These are phyloP conservation scores for Diutina catenulata DNA, from an alignment of 1,139 yeast species.

Conservation along the genomic window DNA sequence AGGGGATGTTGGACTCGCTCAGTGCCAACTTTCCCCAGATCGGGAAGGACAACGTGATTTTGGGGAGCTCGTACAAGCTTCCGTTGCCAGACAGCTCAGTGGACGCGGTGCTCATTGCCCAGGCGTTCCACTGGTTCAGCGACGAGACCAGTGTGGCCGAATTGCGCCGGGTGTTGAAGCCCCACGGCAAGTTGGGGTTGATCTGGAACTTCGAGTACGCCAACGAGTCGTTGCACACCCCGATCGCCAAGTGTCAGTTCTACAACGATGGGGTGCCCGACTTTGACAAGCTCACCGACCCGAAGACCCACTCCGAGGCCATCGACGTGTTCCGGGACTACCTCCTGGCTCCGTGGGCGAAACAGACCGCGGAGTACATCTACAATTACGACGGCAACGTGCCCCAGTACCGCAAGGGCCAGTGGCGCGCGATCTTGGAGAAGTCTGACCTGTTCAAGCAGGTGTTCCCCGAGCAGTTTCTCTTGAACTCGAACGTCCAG, in stretches of 20 bases:
- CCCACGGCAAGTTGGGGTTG: slow-evolving; percentile 36
- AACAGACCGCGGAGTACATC: slow-evolving; percentile 15
- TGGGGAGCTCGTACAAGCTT: slow-evolving; percentile 37
- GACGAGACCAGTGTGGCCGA: slow-evolving; percentile 38
- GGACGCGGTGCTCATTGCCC: slow-evolving; percentile 49
- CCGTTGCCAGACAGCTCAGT: slow-evolving; percentile 34
- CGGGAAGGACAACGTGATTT: slow-evolving; percentile 12
- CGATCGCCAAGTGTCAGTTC: neutral
- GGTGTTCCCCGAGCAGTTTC: slow-evolving; percentile 20
- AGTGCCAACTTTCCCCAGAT: slow-evolving; percentile 35
- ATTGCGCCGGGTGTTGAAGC: slow-evolving; percentile 39
- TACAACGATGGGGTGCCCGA: neutral
- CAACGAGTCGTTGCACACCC: neutral
- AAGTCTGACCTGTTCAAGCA: slow-evolving; percentile 15
- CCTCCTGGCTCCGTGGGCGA: slow-evolving; percentile 15
- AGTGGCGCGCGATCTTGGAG: slow-evolving; percentile 35
- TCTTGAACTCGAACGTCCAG: slow-evolving; percentile 10
- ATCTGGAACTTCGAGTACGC: slow-evolving; percentile 48
- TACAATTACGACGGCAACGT: slow-evolving; percentile 26
- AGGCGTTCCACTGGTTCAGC: slow-evolving; percentile 63
- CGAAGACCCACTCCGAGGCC: neutral
- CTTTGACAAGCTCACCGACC: neutral
- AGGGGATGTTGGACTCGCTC: slow-evolving; percentile 47
- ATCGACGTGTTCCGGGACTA: slow-evolving; percentile 8
- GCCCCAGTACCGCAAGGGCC: slow-evolving; percentile 46